Base-by-base conservation (phyloP, 352 stramenopile species). In the Phytophthora tubulina region DNA sequence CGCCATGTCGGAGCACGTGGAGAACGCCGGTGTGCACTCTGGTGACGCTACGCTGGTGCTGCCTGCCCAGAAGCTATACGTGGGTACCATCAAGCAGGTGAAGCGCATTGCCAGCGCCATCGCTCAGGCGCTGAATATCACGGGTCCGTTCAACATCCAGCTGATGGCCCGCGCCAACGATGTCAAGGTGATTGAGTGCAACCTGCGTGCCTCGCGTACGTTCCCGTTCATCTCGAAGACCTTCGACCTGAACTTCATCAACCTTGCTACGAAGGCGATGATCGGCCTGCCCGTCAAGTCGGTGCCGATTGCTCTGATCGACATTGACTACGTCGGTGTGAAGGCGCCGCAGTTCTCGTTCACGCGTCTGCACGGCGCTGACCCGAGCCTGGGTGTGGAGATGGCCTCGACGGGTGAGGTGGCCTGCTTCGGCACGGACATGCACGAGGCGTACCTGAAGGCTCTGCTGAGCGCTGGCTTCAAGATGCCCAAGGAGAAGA, bases 151-250 rank as follows among this genome's bases (percentile, higher is more conserved):
- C 88, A 99, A 99, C 82, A 99, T 99, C 75, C 97, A 99, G 88
- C 95, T 99, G 58, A 98, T 99, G 88, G 97, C 97, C 36, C 98
- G 96, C 65, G 97, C 97, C 51, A 99, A 99, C 82, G 91, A 99
- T 73, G 97, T 99, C 33, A 98, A 99, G 87, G 96, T 99, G 15
- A 99, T 99, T 75, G 98, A 99, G 81, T 99, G 97, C 85, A 99
- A 99, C 84, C 87, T 99, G 51, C 92, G 98, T 52, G 98, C 98
- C 7, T 99, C 92, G 79, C 95, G 98, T 64, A 99, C 97, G 39
- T 99, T 99, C 88, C 98, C 98, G 33, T 99, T 99, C 86, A 98
- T 99, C 62, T 99, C 93, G 72, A 99, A 99, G 88, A 99, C 97
- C 6, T 96, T 99, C 61, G 94, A 99, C 75, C 78, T 97, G 68